phyloP scores from a whole-genome alignment of 208 protist genomes.

The Crithidia thermophila region DNA sequence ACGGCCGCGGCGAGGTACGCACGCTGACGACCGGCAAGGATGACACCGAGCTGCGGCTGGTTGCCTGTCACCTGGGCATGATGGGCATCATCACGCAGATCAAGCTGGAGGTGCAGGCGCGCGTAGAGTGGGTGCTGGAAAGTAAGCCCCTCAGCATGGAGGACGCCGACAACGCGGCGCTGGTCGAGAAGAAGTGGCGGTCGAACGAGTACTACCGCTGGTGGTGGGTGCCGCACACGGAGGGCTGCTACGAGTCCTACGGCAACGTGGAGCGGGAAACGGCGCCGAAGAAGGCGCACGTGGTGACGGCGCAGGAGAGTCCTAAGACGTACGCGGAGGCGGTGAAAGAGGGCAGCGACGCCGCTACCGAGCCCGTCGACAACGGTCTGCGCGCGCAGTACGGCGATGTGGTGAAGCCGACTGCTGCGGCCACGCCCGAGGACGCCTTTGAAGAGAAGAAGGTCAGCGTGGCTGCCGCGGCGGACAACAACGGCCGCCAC shows the following conservation, averaged over 20 bases:
- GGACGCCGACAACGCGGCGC: conserved; percentile 34
- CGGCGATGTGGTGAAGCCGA: not conserved
- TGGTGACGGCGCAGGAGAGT: not conserved
- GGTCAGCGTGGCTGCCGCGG: not conserved
- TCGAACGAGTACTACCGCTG: conserved; percentile 69
- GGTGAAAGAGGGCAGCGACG: not conserved
- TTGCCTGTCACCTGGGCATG: conserved; percentile 66
- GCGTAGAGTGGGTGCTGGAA: conserved; percentile 46
- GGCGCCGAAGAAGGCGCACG: not conserved
- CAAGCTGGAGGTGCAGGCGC: conserved; percentile 53
- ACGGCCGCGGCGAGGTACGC: conserved; percentile 44
- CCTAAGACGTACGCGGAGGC: not conserved
- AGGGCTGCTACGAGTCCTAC: conserved; percentile 73
- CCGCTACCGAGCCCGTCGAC: no score
- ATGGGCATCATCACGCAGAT: conserved; percentile 72
- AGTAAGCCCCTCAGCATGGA: conserved; percentile 49
- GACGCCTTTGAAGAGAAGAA: no score
- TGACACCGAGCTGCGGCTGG: conserved; percentile 38
- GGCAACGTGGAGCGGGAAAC: conserved; percentile 27
- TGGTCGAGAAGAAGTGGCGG: conserved; percentile 35
- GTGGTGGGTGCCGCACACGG: conserved; percentile 84
- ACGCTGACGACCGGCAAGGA: conserved; percentile 18
- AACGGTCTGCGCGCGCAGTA: conserved; percentile 2
- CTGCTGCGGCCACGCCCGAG: no score
- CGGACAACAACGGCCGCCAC: not conserved